phyloP scores from a whole-genome alignment of 169 alveolate genomes.

The Eimeria sp. region DNA sequence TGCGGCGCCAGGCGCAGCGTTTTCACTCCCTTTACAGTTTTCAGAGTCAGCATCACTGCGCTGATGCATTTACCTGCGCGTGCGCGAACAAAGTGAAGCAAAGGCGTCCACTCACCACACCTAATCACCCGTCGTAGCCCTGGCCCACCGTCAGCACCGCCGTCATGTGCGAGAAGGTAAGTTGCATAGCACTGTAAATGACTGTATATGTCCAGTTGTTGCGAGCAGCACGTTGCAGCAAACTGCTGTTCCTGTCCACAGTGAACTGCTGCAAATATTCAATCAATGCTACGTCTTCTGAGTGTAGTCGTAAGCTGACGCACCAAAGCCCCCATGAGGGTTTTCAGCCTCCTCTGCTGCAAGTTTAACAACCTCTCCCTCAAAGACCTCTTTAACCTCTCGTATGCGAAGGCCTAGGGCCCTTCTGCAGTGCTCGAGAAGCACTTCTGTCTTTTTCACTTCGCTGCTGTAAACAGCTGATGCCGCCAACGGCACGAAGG shows the following conservation, averaged over 20 bases:
- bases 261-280: not conserved
- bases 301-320: not conserved
- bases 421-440: constrained; percentile 99
- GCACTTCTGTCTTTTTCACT: constrained; percentile 99
- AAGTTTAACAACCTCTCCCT: constrained; percentile 98
- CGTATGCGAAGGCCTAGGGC: constrained; percentile 98
- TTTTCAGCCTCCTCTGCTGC: constrained; percentile 95
- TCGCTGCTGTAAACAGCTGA: constrained; percentile 99
- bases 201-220: not conserved
- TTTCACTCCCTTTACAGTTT: constrained; percentile 98
- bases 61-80: constrained; percentile 93
- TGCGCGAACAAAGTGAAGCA: not conserved
- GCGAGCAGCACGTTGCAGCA: not conserved
- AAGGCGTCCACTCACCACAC: not conserved
- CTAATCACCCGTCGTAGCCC: not conserved
- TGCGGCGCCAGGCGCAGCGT: constrained; percentile 98
- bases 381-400: constrained; percentile 99
- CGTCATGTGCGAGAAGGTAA: not conserved
- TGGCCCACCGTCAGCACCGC: not conserved
- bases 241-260: not conserved
- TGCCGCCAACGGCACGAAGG: constrained; percentile 99
- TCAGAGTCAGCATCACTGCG: constrained; percentile 97
- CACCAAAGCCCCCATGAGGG: constrained; percentile 90
- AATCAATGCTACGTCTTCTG: not conserved
- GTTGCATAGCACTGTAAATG: not conserved